These are phyloP conservation scores for Biscutella auriculata DNA, from an alignment of 441 rosid species.

Conservation along the genomic window DNA sequence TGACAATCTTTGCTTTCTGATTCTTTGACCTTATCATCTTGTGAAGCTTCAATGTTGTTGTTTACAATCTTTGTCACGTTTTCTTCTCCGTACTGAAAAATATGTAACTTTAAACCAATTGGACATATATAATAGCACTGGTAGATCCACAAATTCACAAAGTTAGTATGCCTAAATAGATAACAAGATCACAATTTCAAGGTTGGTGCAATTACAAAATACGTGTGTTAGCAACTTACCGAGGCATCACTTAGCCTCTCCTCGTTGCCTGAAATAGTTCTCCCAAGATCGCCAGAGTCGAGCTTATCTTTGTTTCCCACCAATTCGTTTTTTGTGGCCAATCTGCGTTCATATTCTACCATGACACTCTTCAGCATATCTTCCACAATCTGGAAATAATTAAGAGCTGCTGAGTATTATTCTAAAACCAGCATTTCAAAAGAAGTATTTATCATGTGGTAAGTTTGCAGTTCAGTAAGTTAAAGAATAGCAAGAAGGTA, in stretches of 20 bases:
- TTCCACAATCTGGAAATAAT: slow-evolving; percentile 54
- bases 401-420: slow-evolving; percentile 8
- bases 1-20: neutral
- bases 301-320: slow-evolving; percentile 27
- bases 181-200: neutral
- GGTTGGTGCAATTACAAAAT: neutral
- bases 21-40: neutral
- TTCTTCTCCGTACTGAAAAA: slow-evolving; percentile 11
- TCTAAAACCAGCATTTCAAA: neutral
- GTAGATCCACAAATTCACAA: neutral
- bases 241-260: slow-evolving; percentile 8
- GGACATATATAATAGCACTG: neutral
- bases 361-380: slow-evolving; percentile 47
- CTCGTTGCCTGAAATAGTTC: slow-evolving; percentile 8
- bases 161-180: neutral
- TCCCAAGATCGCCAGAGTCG: slow-evolving; percentile 20
- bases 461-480: neutral
- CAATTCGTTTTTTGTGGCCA: slow-evolving; percentile 34
- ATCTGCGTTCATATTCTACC: slow-evolving; percentile 44
- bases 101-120: neutral
- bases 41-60: slow-evolving; percentile 6
- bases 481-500: neutral
- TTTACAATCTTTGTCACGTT: slow-evolving; percentile 4
- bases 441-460: neutral
- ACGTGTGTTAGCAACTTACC: neutral